These are phyloP conservation scores for Globisporangium carolinianum DNA, from an alignment of 352 stramenopile genomes.

Conservation along the genomic window DNA sequence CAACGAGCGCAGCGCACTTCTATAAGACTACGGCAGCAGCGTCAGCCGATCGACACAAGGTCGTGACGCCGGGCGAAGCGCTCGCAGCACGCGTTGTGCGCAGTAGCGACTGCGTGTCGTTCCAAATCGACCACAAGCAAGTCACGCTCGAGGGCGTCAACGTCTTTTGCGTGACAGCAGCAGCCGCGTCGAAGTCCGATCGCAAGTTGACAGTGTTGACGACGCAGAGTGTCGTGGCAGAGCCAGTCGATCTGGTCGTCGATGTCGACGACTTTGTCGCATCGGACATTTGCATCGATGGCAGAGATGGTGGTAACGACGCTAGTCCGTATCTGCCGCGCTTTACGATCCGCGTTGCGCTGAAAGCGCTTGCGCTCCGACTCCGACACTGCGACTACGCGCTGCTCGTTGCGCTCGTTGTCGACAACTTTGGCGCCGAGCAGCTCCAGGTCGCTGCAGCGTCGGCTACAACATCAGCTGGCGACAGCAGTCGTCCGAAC, in stretches of 20 bases:
- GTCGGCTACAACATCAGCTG: no score
- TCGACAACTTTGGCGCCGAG: conserved; percentile 73
- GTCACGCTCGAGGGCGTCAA: conserved; percentile 46
- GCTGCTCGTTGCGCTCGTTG: conserved; percentile 48
- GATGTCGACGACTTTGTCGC: conserved; percentile 66
- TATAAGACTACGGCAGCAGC: conserved; percentile 17
- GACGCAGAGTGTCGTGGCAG: conserved; percentile 20
- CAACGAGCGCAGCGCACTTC: conserved; percentile 49
- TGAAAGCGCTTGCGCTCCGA: conserved; percentile 20
- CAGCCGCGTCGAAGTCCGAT: neutral
- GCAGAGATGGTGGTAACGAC: conserved; percentile 1
- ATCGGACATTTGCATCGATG: conserved; percentile 27
- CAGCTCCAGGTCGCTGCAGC: conserved; percentile 23
- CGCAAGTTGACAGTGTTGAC: no score
- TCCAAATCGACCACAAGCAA: conserved; percentile 31
- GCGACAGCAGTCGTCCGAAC: conserved; percentile 27
- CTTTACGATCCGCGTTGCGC: conserved; percentile 39
- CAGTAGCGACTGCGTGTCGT: conserved; percentile 21
- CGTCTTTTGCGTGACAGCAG: neutral
- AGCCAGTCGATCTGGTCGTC: conserved; percentile 42
- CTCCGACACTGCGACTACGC: conserved; percentile 40
- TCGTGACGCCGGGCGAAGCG: conserved; percentile 16
- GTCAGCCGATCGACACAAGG: conserved; percentile 19
- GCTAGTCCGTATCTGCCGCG: conserved; percentile 35
- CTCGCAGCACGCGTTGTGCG: conserved; percentile 28